A percentile compares a stretch with the other conserved stretches of the same genome.
Evolutionary conservation across 805 yeast genomes (phyloP).

Genomic region (Saccharomycopsis sp.): DNA sequence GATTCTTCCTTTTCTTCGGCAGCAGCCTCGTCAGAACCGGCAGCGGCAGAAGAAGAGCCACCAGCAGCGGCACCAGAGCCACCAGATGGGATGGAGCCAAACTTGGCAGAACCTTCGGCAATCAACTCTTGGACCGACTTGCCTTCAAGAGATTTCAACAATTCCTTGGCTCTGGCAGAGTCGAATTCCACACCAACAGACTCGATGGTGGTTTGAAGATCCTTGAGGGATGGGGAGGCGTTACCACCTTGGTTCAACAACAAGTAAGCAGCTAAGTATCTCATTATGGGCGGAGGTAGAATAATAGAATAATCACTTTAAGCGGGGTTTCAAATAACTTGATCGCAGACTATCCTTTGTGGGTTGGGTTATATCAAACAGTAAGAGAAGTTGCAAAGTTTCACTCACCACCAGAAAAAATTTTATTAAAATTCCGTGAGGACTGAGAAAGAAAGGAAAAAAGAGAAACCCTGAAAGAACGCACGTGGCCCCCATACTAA

Average conservation of each 20-base stretch:
- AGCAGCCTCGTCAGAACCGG: conserved; percentile 63
- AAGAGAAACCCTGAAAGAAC: too few relatives aligned
- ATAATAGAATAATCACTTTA: conserved; percentile 72
- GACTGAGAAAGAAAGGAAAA: too few relatives aligned
- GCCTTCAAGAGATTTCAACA: conserved; percentile 85
- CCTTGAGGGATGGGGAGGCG: conserved; percentile 88
- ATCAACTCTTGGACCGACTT: conserved; percentile 84
- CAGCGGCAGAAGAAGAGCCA: conserved; percentile 59
- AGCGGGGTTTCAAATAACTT: too few relatives aligned
- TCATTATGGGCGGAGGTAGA: too few relatives aligned
- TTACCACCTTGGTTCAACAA: conserved; percentile 96
- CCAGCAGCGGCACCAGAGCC: conserved; percentile 87
- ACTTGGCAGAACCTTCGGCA: conserved; percentile 91
- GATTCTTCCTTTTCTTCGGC: conserved; percentile 55
- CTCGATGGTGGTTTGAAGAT: conserved; percentile 79
- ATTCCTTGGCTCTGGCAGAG: conserved; percentile 71
- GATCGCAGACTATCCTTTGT: conserved; percentile 85
- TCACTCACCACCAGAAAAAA: too few relatives aligned
- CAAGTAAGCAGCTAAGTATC: conserved; percentile 99
- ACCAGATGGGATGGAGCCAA: conserved; percentile 96
- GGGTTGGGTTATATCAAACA: too few relatives aligned
- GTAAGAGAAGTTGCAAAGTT: too few relatives aligned
- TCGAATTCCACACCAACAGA: conserved; percentile 96
- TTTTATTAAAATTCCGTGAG: too few relatives aligned
- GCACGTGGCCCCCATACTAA: too few relatives aligned